These are phyloP conservation scores for Dipodascopsis uninucleata DNA, from an alignment of 805 yeast genomes.

Conservation along the genomic window DNA sequence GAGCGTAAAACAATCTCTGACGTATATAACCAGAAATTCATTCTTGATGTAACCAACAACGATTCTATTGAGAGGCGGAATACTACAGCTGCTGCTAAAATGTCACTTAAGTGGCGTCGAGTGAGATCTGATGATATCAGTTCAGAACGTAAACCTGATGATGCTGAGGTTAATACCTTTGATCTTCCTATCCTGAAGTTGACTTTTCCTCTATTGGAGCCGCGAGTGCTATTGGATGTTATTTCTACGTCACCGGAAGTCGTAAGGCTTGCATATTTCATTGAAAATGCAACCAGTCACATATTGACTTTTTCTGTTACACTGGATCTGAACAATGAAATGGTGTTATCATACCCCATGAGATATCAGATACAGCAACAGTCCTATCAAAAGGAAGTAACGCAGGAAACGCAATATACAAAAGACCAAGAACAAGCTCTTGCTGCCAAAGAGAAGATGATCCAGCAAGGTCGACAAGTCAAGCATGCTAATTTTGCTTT, in stretches of 20 bases:
- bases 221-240: slow-evolving; percentile 53
- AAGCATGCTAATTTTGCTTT: slow-evolving; percentile 36
- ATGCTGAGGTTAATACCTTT: slow-evolving; percentile 18
- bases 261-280: slow-evolving; percentile 44
- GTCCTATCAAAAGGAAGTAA: slow-evolving; percentile 5
- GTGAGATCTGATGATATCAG: not conserved
- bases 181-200: slow-evolving; percentile 46
- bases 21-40: slow-evolving; percentile 26
- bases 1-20: slow-evolving; percentile 7
- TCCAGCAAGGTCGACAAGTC: not conserved
- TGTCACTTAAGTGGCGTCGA: slow-evolving; percentile 37
- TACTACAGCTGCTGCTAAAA: slow-evolving; percentile 31
- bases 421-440: not conserved
- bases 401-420: not conserved
- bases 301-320: slow-evolving; percentile 59
- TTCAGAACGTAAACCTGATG: not conserved
- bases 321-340: slow-evolving; percentile 39
- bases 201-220: slow-evolving; percentile 61
- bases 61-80: slow-evolving; percentile 23
- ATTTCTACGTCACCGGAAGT: slow-evolving; percentile 27
- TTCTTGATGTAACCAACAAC: slow-evolving; percentile 25
- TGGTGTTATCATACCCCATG: slow-evolving; percentile 21
- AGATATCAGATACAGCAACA: slow-evolving; percentile 26
- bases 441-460: slow-evolving; percentile 1
- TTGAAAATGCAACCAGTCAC: slow-evolving; percentile 74